Evolutionary conservation across 1,284 basidiomycete genomes (phyloP).

Genomic region (Tilletia caries): DNA sequence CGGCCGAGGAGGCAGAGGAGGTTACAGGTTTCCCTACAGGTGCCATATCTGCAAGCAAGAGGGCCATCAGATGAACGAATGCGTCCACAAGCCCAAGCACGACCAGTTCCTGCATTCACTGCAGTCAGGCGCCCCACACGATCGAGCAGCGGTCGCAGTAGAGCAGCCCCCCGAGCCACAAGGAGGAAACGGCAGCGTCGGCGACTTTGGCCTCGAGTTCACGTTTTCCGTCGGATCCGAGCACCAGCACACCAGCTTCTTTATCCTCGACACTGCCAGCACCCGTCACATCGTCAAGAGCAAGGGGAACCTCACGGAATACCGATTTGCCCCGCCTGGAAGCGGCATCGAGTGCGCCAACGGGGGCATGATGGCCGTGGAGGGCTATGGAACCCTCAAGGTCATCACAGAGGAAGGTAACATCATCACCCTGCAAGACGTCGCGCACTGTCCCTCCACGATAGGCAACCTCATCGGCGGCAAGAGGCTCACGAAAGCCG

Average conservation of each 20-base stretch:
- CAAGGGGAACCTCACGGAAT: not conserved
- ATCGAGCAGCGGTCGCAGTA: not conserved
- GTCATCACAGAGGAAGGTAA: conserved; percentile 1
- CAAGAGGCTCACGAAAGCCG: conserved; percentile 8
- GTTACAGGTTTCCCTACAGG: not conserved
- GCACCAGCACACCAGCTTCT: not conserved
- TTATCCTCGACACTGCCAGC: conserved; percentile 1
- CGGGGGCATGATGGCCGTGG: not conserved
- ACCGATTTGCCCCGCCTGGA: not conserved
- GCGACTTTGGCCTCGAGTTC: not conserved
- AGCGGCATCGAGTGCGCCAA: not conserved
- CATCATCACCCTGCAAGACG: not conserved
- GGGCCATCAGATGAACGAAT: not conserved
- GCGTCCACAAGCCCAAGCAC: not conserved
- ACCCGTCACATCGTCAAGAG: not conserved
- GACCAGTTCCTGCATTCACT: not conserved
- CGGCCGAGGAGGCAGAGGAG: not conserved
- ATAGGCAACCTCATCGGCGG: conserved; percentile 4
- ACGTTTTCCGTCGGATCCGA: not conserved
- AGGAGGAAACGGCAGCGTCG: not conserved
- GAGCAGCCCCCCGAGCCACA: not conserved
- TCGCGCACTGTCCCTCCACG: not conserved
- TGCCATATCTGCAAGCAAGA: not conserved
- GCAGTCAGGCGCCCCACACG: not conserved
- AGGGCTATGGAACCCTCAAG: not conserved